Base-by-base conservation (phyloP, 2,329 filamentous ascomycete genomes). In the Colletotrichum eleusines region DNA sequence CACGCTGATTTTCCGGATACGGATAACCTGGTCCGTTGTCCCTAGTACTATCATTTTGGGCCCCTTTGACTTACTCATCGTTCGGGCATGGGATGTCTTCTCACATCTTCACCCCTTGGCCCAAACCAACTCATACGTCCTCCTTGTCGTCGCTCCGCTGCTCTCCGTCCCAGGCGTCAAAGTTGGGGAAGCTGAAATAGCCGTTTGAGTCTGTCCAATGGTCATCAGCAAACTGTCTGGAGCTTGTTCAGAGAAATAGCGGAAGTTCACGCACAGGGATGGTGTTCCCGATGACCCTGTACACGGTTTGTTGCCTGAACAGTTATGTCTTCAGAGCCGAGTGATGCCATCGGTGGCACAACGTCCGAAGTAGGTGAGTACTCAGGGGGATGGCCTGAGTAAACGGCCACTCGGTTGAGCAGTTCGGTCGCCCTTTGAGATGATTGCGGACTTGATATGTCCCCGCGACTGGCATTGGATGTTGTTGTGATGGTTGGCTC, bases 171-270 rank as follows among this genome's bases (percentile, higher is more conserved):
- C 90, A 92, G 71, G 89, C 86, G 76, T 93, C 91, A 79, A 92
- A 93, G 78, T 88, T 91, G 20, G 91, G 91, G 77, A 93, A 93
- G 82, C 91, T 92, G 77, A 92, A 90, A 80, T 93, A 93, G 72
- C 88, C 87, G 66, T 68, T 69, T 12, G 71, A 57, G 48, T 73
- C 72, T 73, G 35, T 16, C 9, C 42, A 38, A 40, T 53, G 28
- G 28, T 50, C 23, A 31, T 71, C 58, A 70, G 66, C 54, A 57
- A 69, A 50, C 7, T 28, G 33, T 26, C 31, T 11, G 20, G 16
- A 5, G 14, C 16, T 23, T 7, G n/a, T 20, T n/a, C 8, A 6
- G 20, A 35, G 28, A 8, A 23, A 23, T 31, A 23, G 55, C 55
- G 55, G 9, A 23, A 28, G 38, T 51, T 35, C 20, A 70, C 72